Conservation (phyloP, 345 rosid species). For the Hibiscus mutabilis region DNA sequence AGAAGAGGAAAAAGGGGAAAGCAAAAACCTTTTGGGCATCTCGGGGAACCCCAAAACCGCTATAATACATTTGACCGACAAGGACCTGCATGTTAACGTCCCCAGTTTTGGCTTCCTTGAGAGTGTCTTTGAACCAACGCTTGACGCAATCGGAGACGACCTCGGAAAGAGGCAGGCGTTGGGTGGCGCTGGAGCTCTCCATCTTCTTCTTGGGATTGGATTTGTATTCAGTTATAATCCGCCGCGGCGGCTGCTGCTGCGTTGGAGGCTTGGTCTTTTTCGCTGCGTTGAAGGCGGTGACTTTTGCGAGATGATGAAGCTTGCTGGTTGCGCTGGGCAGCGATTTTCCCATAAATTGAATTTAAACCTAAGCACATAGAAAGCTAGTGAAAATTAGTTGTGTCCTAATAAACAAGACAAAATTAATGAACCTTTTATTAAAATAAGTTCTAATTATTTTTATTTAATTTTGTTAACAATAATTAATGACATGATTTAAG, state of each 20-base stretch:
- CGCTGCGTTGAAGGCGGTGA: constrained; percentile 13
- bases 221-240: not conserved
- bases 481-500: no score
- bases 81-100: constrained; percentile 86
- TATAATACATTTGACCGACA: constrained; percentile 85
- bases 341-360: constrained; percentile 42
- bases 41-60: constrained; percentile 78
- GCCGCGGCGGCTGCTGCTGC: not conserved
- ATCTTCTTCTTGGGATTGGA: constrained; percentile 26
- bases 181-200: constrained; percentile 30
- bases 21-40: constrained; percentile 64
- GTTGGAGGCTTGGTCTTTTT: constrained; percentile 33
- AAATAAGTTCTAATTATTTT: no score
- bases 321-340: constrained; percentile 33
- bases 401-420: not conserved
- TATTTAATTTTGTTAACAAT: no score
- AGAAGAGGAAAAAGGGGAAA: not conserved
- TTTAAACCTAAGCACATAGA: not conserved
- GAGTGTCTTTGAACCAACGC: constrained; percentile 90
- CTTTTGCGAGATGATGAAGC: constrained; percentile 25
- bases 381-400: not conserved
- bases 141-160: constrained; percentile 82
- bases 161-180: constrained; percentile 58
- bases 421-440: not conserved
- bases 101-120: constrained; percentile 87